Evolutionary conservation across 768 basidiomycete genomes (phyloP).

Genomic region (Chiua virens): DNA sequence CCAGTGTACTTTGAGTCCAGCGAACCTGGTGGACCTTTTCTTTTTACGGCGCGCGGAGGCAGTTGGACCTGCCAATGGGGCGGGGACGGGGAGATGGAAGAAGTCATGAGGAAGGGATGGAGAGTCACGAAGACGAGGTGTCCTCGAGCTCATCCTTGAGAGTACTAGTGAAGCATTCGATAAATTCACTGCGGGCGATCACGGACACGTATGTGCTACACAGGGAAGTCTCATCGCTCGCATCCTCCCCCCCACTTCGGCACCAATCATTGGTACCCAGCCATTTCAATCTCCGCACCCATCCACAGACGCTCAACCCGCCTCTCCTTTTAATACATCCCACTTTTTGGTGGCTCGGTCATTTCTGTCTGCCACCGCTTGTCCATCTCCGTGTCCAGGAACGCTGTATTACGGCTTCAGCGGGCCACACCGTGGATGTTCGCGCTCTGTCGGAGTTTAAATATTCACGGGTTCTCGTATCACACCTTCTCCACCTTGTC

Average conservation of each 20-base stretch:
- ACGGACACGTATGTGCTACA: not conserved
- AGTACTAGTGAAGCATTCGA: conserved; percentile 4
- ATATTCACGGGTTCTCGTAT: conserved; percentile 27
- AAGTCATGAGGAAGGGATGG: conserved; percentile 12
- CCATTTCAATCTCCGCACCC: conserved; percentile 14
- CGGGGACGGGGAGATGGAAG: conserved; percentile 43
- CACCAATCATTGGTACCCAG: too few relatives aligned
- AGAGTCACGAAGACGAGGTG: not conserved
- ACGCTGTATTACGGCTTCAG: not conserved
- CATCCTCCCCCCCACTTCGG: not conserved
- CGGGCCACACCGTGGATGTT: conserved; percentile 23
- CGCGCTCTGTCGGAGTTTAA: conserved; percentile 39
- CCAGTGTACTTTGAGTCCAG: conserved; percentile 44
- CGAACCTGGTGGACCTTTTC: conserved; percentile 41
- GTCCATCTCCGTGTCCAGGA: not conserved
- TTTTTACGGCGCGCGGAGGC: conserved; percentile 27
- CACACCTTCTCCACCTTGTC: conserved; percentile 38
- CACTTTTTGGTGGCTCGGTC: not conserved
- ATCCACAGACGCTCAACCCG: not conserved
- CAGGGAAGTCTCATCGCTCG: conserved; percentile 11
- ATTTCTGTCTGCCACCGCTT: too few relatives aligned
- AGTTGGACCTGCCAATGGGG: conserved; percentile 30
- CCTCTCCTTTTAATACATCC: not conserved
- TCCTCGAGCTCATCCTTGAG: not conserved
- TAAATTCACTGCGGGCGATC: not conserved